Evolutionary conservation across 352 stramenopile species (phyloP), one percentile per base, ranked within the genome.

Genomic region (Phytophthora chlamydospora): DNA sequence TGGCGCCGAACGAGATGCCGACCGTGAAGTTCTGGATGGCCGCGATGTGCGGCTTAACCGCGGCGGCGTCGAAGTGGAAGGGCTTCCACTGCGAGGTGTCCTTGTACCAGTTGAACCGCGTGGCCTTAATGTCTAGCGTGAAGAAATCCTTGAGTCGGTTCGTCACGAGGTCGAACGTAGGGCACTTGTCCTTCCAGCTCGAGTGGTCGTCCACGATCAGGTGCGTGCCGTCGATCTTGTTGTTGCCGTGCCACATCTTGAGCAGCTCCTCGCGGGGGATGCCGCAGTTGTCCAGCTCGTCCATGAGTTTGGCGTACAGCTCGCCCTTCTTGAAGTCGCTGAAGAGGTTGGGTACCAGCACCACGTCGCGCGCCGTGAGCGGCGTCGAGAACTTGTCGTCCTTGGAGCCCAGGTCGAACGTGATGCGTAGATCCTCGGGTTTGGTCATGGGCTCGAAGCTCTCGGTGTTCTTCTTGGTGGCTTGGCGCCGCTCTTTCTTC

Each of bases 61-160:
- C 95, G 2, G 92, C 90, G 5, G 84, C 90, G 65, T 98, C 92
- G 62, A 97, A 96, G 75, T 98, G 90, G 73, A 97, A 97, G 27
- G 90, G 90, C 65, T 98, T 98, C 92, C 94, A 98, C 78, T 98
- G 88, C 4, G 76, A 89, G 46, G 80, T 90, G 77, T 98, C 91
- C 50, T 90, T 84, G 79, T 98, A 98, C 93, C 93, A 98, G 75
- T 98, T 98, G 63, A 98, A 98, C 40, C 95, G 84, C 49, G 90
- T 97, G n/a, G 92, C 90, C 51, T 96, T 88, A 41, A 87, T 88
- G 32, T 86, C 68, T 46, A 98, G 77, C 11, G 73, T 67, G 76
- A 98, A 98, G 56, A 97, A 98, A 9, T 83, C 55, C 61, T 87
- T 85, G 29, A 98, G 45, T 14, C 83, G 73, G 61, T 93, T 74